Evolutionary conservation across 2,329 filamentous ascomycete species (phyloP).

Genomic region (Aspergillus sp.): DNA sequence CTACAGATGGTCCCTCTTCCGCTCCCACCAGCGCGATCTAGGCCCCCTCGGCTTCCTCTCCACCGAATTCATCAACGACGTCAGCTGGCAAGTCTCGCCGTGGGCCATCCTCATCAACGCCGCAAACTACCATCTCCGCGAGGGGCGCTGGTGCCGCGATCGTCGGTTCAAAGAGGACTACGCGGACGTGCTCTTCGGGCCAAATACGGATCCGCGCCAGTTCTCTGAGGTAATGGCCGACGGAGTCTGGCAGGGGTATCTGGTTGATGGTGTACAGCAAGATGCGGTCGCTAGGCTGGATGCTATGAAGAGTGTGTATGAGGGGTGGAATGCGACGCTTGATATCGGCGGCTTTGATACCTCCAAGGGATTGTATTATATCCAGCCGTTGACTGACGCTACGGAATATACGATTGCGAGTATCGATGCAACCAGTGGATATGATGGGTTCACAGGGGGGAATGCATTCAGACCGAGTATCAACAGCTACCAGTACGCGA

Average conservation of each 20-base stretch:
- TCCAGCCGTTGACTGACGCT: conserved; percentile 45
- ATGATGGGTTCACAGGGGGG: conserved; percentile 44
- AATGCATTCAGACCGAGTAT: conserved; percentile 46
- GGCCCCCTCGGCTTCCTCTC: conserved; percentile 46
- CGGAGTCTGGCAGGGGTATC: conserved; percentile 39
- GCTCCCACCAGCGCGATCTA: conserved; percentile 46
- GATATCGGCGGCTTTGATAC: conserved; percentile 42
- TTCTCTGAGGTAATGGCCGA: conserved; percentile 47
- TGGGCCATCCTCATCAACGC: conserved; percentile 48
- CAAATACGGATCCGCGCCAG: conserved; percentile 42
- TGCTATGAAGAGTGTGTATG: conserved; percentile 18
- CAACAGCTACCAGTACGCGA: conserved; percentile 48
- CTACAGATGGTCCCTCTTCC: conserved; percentile 48
- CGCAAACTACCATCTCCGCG: conserved; percentile 45
- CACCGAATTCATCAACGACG: conserved; percentile 48
- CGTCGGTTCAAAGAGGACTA: conserved; percentile 48
- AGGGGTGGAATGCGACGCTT: conserved; percentile 33
- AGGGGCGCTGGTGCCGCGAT: conserved; percentile 48
- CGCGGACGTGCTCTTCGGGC: conserved; percentile 41
- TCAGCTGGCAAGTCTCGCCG: conserved; percentile 41
- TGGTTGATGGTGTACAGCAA: conserved; percentile 43
- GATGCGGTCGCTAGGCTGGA: conserved; percentile 34
- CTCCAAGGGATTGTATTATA: conserved; percentile 43
- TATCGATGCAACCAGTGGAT: conserved; percentile 39
- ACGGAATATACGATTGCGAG: conserved; percentile 49